Conservation (phyloP, 192 early-diverging fungal species). For the Thamnidium elegans region DNA sequence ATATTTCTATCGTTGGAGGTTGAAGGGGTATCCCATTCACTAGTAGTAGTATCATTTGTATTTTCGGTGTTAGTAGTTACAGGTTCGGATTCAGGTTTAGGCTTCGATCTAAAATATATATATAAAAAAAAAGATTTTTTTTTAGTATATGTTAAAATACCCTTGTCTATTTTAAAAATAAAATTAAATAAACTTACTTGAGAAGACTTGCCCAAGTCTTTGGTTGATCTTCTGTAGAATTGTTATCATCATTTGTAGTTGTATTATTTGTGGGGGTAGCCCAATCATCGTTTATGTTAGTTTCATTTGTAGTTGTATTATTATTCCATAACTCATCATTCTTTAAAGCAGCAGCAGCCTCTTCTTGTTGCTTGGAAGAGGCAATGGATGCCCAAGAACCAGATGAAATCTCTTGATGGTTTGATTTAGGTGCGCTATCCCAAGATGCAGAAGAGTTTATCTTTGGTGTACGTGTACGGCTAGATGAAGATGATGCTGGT, state of each 20-base stretch:
- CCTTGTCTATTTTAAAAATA: not conserved
- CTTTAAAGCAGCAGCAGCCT: not conserved
- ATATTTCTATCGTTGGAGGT: not conserved
- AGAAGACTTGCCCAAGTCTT: slow-evolving; percentile 40
- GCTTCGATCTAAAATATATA: slow-evolving; percentile 22
- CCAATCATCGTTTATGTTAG: slow-evolving; percentile 15
- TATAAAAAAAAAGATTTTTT: not conserved
- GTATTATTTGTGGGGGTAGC: slow-evolving; percentile 4
- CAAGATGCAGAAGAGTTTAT: slow-evolving; percentile 4
- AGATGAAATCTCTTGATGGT: slow-evolving; percentile 12
- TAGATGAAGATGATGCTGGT: slow-evolving; percentile 1
- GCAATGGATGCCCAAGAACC: slow-evolving; percentile 48
- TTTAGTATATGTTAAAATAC: not conserved
- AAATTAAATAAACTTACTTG: slow-evolving; percentile 22
- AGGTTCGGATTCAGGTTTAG: slow-evolving; percentile 48
- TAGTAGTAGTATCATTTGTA: slow-evolving; percentile 5
- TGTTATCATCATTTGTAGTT: slow-evolving; percentile 4
- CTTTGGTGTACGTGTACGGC: slow-evolving; percentile 10
- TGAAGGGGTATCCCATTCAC: slow-evolving; percentile 23
- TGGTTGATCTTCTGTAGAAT: slow-evolving; percentile 20
- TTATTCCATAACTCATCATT: slow-evolving; percentile 3
- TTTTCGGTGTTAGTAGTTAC: slow-evolving; percentile 22
- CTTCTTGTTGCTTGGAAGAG: slow-evolving; percentile 6
- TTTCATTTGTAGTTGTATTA: slow-evolving; percentile 4
- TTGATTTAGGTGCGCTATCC: slow-evolving; percentile 9